A percentile compares a stretch with the other conserved stretches of the same genome.
phyloP scores from a whole-genome alignment of 1,284 basidiomycete species.

The Leccinum fallax region DNA sequence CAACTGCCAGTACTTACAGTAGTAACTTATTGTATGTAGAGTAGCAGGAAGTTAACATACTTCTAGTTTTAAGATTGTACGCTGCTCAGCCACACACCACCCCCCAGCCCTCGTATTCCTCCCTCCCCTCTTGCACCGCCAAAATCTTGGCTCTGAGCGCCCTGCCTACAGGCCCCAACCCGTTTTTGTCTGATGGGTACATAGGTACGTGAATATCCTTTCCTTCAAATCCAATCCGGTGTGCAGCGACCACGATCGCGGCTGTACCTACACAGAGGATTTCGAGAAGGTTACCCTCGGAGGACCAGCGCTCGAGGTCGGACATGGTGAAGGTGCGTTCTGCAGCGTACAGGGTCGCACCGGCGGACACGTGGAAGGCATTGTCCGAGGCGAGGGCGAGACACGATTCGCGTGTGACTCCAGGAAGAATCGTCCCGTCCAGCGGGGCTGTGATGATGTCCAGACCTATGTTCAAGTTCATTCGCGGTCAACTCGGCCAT shows the following conservation, averaged over 20 bases:
- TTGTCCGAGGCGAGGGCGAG: constrained; percentile 55
- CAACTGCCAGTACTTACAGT: no score
- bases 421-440: constrained; percentile 75
- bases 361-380: constrained; percentile 10
- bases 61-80: no score
- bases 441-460: constrained; percentile 76
- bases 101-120: no score
- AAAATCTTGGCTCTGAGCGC: no score
- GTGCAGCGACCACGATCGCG: constrained; percentile 44
- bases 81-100: no score
- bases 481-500: background rate
- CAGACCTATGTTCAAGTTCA: constrained; percentile 37
- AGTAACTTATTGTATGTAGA: no score
- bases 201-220: constrained; percentile 30
- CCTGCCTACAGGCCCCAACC: no score
- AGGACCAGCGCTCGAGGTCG: constrained; percentile 54
- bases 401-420: constrained; percentile 76
- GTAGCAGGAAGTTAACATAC: no score
- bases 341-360: constrained; percentile 47
- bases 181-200: no score
- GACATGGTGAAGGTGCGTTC: constrained; percentile 67
- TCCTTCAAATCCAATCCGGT: constrained; percentile 39
- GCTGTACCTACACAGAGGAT: constrained; percentile 71
- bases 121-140: no score
- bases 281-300: constrained; percentile 61